A percentile compares a stretch with the other conserved stretches of the same genome.
Conservation (phyloP, 2,329 filamentous ascomycete genomes). For the Triangularia setosa region DNA sequence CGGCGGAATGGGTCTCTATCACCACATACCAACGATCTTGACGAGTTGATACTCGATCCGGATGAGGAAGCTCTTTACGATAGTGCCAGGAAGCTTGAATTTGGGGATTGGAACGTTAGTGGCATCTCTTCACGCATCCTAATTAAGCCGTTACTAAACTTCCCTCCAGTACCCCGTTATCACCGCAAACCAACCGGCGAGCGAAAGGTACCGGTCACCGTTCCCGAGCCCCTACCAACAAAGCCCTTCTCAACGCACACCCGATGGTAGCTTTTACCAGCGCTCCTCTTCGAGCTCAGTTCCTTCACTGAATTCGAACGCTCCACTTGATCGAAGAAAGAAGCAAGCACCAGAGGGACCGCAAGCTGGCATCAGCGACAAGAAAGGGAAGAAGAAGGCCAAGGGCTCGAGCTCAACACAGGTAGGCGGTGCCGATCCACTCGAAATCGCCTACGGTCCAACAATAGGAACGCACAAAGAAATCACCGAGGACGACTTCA, state of each 20-base stretch:
- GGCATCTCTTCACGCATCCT: constrained; percentile 27
- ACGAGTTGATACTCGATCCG: constrained; percentile 55
- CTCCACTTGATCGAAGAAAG: constrained; percentile 24
- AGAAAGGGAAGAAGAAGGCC: constrained; percentile 29
- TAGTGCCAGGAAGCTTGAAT: constrained; percentile 69
- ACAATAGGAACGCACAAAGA: constrained; percentile 24
- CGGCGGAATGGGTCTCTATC: constrained; percentile 35
- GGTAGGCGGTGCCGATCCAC: constrained; percentile 24
- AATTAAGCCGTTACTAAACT: constrained; percentile 6
- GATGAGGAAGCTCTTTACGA: constrained; percentile 70
- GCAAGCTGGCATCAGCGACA: constrained; percentile 20
- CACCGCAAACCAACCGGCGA: constrained; percentile 64
- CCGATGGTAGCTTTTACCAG: constrained; percentile 25
- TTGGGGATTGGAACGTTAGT: constrained; percentile 91
- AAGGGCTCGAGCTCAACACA: constrained; percentile 16
- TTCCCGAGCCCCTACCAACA: constrained; percentile 35
- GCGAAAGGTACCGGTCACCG: constrained; percentile 30
- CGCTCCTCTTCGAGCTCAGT: constrained; percentile 22
- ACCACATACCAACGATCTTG: constrained; percentile 43
- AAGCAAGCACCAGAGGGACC: constrained; percentile 26
- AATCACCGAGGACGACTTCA: constrained; percentile 27
- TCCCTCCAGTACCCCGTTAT: constrained; percentile 81
- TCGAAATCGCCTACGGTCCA: constrained; percentile 29
- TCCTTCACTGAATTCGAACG: constrained; percentile 22
- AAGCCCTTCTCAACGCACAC: constrained; percentile 33